Conservation (phyloP, 345 rosid species). For the Pelargonium nanum region DNA sequence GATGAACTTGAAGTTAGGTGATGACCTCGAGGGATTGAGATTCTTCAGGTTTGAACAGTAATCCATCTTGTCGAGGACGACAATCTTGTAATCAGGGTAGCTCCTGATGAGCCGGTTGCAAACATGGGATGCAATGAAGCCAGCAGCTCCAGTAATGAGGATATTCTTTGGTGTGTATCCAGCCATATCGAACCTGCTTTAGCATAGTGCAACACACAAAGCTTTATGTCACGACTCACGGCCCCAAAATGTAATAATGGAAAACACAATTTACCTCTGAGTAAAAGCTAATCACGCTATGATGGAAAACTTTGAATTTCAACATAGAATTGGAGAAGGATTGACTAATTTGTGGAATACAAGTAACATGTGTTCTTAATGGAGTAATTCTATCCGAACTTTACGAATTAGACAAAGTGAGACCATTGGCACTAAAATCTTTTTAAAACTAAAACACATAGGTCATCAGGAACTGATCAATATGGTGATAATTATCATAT, state of each 20-base stretch:
- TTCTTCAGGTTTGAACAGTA: constrained; percentile 40
- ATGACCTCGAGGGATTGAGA: constrained; percentile 30
- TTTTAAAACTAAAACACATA: no score
- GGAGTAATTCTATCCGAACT: background rate
- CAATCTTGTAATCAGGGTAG: constrained; percentile 40
- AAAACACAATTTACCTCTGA: background rate
- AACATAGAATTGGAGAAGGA: background rate
- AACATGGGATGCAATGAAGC: constrained; percentile 44
- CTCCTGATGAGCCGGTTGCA: constrained; percentile 40
- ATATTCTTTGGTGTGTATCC: constrained; percentile 31
- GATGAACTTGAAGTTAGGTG: constrained; percentile 34
- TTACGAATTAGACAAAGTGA: background rate
- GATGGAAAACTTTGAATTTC: background rate
- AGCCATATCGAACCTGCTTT: constrained; percentile 7
- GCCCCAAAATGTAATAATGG: background rate
- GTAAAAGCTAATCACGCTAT: background rate
- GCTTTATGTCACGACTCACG: no score
- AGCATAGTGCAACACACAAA: background rate
- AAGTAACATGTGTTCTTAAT: background rate
- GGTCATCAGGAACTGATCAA: background rate
- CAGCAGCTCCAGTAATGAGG: constrained; percentile 43
- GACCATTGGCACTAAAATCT: no score
- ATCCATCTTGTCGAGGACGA: constrained; percentile 41
- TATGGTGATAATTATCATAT: background rate
- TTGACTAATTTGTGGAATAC: background rate